Base-by-base conservation (phyloP, 495 filamentous ascomycete genomes). In the Mytilinidion resinicola region DNA sequence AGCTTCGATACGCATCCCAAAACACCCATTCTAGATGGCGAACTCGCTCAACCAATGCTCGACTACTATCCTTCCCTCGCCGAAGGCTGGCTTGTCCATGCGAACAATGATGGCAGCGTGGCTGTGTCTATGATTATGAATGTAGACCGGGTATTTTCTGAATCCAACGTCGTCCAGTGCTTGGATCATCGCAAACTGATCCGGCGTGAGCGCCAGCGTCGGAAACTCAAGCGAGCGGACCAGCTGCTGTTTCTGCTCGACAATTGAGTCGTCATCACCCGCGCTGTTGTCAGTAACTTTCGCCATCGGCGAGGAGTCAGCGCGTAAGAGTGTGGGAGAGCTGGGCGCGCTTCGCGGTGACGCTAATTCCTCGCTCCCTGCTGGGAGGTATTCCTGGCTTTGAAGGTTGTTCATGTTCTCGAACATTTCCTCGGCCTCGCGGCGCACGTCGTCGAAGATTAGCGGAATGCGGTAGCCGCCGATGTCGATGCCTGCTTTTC, bases 71-170 rank as follows among this genome's bases (percentile, higher is more conserved):
- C 79, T 81, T 3, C 92, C 93, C 72, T 96, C 91, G 4, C 76
- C 73, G 62, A 88, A 93, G 8, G 67, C 74, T 55, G 75, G 67
- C 68, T 81, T 82, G 15, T 82, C 75, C 59, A 68, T 78, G 53
- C 93, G 78, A 33, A 92, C 82, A 65, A 98, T 87, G 52, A 98
- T 95, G 1, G 92, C 92, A 0, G 92, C 93, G 69, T 98, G 93
- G 47, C 78, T 87, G 66, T 96, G 91, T 34, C 77, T 69, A 42
- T 80, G 79, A 2, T 90, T 85, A 48, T 95, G 89, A 41, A 98
- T 96, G 73, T 87, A 84, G 4, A 96, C 88, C 0, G 83, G 85
- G 71, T 88, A 92, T 71, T 93, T 96, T 17, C 78, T 80, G 73
- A 86, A 91, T 9, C 85, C 85, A 0, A 95, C 76, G 9, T 74